Evolutionary conservation across 2,329 filamentous ascomycete species (phyloP).

Genomic region (Cytospora chrysosperma): DNA sequence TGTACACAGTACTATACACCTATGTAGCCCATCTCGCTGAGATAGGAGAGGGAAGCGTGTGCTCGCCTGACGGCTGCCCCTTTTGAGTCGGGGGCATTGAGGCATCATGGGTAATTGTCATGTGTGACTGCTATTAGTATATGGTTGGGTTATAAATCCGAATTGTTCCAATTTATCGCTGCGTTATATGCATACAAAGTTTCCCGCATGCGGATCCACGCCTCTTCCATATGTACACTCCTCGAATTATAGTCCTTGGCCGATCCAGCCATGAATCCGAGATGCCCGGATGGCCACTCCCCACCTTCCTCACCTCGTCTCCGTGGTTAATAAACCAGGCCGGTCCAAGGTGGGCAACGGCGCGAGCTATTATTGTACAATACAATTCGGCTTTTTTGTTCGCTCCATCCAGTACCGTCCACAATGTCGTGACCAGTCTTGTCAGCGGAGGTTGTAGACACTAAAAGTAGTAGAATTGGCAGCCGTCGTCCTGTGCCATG

Average conservation of each 20-base stretch:
- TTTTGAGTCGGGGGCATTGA: too few species aligned
- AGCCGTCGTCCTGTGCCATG: slow-evolving; percentile 4
- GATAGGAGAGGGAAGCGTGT: not conserved
- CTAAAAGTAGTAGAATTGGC: slow-evolving; percentile 19
- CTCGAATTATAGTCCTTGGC: slow-evolving; percentile 5
- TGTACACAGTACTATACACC: too few species aligned
- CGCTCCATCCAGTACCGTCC: slow-evolving; percentile 10
- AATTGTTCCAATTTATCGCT: not conserved
- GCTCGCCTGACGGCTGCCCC: not conserved
- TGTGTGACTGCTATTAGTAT: too few species aligned
- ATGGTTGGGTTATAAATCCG: not conserved
- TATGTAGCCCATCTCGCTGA: not conserved
- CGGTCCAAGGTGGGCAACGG: slow-evolving; percentile 4
- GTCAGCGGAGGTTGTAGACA: slow-evolving; percentile 18
- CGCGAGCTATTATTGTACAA: slow-evolving; percentile 11
- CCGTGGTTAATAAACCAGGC: not conserved
- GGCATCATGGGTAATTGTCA: not conserved
- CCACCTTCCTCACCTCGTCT: not conserved
- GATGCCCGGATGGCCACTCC: not conserved
- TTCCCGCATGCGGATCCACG: not conserved
- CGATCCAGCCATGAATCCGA: not conserved
- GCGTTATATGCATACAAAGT: not conserved
- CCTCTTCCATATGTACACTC: slow-evolving; percentile 14
- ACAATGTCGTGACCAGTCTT: not conserved
- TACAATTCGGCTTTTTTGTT: slow-evolving; percentile 12